These are phyloP conservation scores for Kwoniella sp. DNA, from an alignment of 768 basidiomycete species.

Conservation along the genomic window DNA sequence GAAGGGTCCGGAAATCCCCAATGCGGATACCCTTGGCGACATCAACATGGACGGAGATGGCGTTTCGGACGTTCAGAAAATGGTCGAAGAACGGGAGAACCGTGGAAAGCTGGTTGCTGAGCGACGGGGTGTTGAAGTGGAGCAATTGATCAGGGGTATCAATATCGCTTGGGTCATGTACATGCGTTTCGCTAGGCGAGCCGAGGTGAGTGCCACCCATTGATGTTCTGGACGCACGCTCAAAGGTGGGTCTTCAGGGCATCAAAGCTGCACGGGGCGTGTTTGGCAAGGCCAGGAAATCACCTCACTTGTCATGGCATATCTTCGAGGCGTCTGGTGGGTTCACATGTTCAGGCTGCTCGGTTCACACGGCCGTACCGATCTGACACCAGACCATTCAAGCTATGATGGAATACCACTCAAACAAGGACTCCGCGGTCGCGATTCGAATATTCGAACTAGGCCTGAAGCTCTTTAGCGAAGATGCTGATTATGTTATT, in stretches of 20 bases:
- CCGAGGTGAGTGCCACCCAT: slow-evolving; percentile 56
- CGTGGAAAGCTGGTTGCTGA: slow-evolving; percentile 41
- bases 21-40: slow-evolving; percentile 16
- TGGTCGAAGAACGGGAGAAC: slow-evolving; percentile 43
- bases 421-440: slow-evolving; percentile 69
- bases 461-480: slow-evolving; percentile 75
- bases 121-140: slow-evolving; percentile 49
- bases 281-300: slow-evolving; percentile 75
- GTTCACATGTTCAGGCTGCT: slow-evolving; percentile 25
- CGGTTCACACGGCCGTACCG: slow-evolving; percentile 3
- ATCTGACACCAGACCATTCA: slow-evolving; percentile 1
- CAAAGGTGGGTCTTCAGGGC: slow-evolving; percentile 51
- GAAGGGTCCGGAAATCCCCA: slow-evolving; percentile 43
- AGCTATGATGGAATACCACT: slow-evolving; percentile 95
- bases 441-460: slow-evolving; percentile 90
- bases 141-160: slow-evolving; percentile 63
- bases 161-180: slow-evolving; percentile 73
- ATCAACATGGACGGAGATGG: slow-evolving; percentile 45
- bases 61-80: slow-evolving; percentile 49
- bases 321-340: slow-evolving; percentile 87
- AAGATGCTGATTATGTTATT: slow-evolving; percentile 78
- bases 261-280: slow-evolving; percentile 70
- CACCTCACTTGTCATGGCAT: slow-evolving; percentile 65
- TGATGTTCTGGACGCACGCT: background rate
- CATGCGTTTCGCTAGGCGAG: slow-evolving; percentile 83